These are phyloP conservation scores for Dispira parvispora DNA, from an alignment of 192 early-diverging fungal genomes.

Conservation along the genomic window DNA sequence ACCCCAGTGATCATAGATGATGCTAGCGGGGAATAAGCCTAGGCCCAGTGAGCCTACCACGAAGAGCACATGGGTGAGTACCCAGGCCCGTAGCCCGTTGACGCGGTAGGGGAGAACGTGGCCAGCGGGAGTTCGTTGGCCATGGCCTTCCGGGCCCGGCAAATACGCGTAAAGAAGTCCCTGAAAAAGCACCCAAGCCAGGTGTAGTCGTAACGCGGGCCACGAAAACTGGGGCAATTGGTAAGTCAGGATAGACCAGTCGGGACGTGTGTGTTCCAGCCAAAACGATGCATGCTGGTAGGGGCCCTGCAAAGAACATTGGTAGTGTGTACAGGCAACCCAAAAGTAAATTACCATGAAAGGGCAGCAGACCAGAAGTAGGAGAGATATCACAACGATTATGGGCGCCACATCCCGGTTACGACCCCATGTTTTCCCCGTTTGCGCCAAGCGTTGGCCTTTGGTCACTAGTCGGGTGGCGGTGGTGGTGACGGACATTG, in stretches of 20 bases:
- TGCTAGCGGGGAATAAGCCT: slow-evolving; percentile 40
- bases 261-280: slow-evolving; percentile 14
- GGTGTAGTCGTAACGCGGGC: slow-evolving; percentile 35
- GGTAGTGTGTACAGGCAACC: slow-evolving; percentile 42
- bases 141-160: slow-evolving; percentile 52
- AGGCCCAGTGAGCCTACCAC: slow-evolving; percentile 41
- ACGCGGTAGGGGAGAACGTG: slow-evolving; percentile 56
- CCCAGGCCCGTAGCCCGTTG: slow-evolving; percentile 59
- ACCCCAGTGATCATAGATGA: slow-evolving; percentile 64
- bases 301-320: slow-evolving; percentile 44
- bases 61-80: slow-evolving; percentile 49
- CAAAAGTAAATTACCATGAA: slow-evolving; percentile 48
- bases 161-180: slow-evolving; percentile 43
- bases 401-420: slow-evolving; percentile 30
- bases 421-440: slow-evolving; percentile 60
- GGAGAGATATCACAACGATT: slow-evolving; percentile 30
- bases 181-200: slow-evolving; percentile 54
- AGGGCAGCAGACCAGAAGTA: slow-evolving; percentile 46
- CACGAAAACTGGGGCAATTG: slow-evolving; percentile 28
- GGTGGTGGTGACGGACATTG: too few species aligned
- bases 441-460: slow-evolving; percentile 22
- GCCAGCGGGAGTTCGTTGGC: slow-evolving; percentile 63
- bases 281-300: slow-evolving; percentile 19
- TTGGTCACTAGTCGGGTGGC: too few species aligned
- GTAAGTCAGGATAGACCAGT: slow-evolving; percentile 16